Conservation (phyloP, 345 rosid species). For the Salix udensis region DNA sequence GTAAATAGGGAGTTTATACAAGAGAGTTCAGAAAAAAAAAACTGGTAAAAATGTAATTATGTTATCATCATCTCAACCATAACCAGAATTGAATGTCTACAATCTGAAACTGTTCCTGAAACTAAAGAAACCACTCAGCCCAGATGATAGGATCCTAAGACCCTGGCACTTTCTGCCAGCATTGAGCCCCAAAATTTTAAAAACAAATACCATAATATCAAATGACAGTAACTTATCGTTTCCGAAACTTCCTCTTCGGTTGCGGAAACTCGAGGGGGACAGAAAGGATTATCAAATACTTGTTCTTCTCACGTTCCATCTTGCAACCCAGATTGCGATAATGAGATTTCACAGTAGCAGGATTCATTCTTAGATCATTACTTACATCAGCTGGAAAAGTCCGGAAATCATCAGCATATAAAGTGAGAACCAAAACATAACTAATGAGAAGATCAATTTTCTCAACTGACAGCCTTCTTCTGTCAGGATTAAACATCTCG, state of each 20-base stretch:
- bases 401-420: conserved; percentile 64
- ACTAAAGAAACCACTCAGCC: background rate
- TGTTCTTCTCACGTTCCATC: conserved; percentile 28
- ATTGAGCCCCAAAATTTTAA: background rate
- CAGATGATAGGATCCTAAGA: background rate
- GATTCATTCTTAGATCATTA: conserved; percentile 60
- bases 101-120: background rate
- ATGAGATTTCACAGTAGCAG: conserved; percentile 42
- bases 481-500: conserved; percentile 44
- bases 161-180: background rate
- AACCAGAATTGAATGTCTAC: background rate
- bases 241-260: conserved; percentile 31
- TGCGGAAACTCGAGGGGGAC: conserved; percentile 65
- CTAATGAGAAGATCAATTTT: conserved; percentile 64
- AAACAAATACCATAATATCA: no score
- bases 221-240: background rate
- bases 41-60: background rate
- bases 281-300: conserved; percentile 41
- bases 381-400: conserved; percentile 64
- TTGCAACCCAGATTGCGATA: conserved; percentile 78
- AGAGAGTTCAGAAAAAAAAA: background rate
- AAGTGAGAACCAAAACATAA: conserved; percentile 68
- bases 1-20: background rate
- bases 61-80: background rate
- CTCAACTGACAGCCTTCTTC: conserved; percentile 42